phyloP scores from a whole-genome alignment of 208 protist genomes.

The Wallacemonas rigidus region DNA sequence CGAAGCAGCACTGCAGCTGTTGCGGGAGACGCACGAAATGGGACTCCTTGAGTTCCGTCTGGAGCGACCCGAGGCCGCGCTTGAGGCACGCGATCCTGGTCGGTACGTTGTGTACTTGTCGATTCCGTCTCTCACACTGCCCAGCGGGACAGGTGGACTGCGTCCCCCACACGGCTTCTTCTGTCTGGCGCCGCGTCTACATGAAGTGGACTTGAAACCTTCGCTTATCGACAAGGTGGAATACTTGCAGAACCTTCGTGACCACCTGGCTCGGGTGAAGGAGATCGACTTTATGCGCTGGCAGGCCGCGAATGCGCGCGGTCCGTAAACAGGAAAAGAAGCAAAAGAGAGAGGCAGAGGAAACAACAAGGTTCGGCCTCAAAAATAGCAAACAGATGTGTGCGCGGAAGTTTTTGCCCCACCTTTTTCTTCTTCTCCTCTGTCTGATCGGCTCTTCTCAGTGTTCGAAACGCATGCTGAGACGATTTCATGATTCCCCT shows the following conservation, averaged over 20 bases:
- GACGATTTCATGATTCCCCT: too few relatives aligned
- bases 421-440: too few relatives aligned
- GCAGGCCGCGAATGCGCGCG: not conserved
- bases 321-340: not conserved
- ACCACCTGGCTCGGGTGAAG: not conserved
- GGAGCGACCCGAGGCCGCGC: not conserved
- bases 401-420: too few relatives aligned
- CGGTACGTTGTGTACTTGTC: slow-evolving; percentile 8
- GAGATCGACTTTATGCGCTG: slow-evolving; percentile 1
- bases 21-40: slow-evolving; percentile 45
- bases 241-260: slow-evolving; percentile 15
- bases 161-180: slow-evolving; percentile 2
- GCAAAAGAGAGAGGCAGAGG: not conserved
- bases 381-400: too few relatives aligned
- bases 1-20: slow-evolving; percentile 19
- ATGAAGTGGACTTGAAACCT: slow-evolving; percentile 5
- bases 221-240: slow-evolving; percentile 11
- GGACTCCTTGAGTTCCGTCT: slow-evolving; percentile 18
- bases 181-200: slow-evolving; percentile 12
- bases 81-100: not conserved
- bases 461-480: too few relatives aligned
- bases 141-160: slow-evolving; percentile 10
- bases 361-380: not conserved
- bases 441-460: too few relatives aligned
- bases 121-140: slow-evolving; percentile 18